phyloP scores from a whole-genome alignment of 257 asterid species.

The Capsicum pubescens region DNA sequence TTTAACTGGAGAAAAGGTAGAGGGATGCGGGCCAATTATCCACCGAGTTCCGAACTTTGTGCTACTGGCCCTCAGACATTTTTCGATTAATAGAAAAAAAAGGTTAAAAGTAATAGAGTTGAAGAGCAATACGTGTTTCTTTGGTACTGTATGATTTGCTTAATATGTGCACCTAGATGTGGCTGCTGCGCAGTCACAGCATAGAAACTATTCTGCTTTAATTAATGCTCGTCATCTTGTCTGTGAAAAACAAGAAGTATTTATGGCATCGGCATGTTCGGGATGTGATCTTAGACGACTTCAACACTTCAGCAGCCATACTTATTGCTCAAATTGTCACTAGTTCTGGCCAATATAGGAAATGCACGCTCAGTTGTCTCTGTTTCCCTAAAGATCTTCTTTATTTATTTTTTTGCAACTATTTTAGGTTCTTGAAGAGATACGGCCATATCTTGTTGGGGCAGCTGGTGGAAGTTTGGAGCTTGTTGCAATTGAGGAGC shows the following conservation, averaged over 20 bases:
- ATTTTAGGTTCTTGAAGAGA: slow-evolving; percentile 89
- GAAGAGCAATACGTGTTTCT: background rate
- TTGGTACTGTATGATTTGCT: slow-evolving; percentile 4
- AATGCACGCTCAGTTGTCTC: background rate
- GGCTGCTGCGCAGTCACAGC: background rate
- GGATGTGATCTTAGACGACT: slow-evolving; percentile 14
- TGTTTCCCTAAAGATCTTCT: background rate
- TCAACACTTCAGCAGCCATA: background rate
- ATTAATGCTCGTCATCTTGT: background rate
- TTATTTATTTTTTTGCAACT: background rate
- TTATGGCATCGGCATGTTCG: background rate
- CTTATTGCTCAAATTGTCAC: background rate
- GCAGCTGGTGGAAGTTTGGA: slow-evolving; percentile 96
- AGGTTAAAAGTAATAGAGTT: background rate
- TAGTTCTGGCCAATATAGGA: background rate
- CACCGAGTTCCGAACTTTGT: background rate
- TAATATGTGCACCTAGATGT: background rate
- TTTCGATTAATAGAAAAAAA: background rate
- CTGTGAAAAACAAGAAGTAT: background rate
- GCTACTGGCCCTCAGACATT: background rate
- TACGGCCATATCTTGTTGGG: slow-evolving; percentile 85
- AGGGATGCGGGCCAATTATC: background rate
- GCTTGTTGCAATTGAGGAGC: slow-evolving; percentile 82
- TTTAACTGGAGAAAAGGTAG: background rate
- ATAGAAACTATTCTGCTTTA: background rate